Evolutionary conservation across 2,329 filamentous ascomycete genomes (phyloP).

Genomic region (Diplodia corticola): DNA sequence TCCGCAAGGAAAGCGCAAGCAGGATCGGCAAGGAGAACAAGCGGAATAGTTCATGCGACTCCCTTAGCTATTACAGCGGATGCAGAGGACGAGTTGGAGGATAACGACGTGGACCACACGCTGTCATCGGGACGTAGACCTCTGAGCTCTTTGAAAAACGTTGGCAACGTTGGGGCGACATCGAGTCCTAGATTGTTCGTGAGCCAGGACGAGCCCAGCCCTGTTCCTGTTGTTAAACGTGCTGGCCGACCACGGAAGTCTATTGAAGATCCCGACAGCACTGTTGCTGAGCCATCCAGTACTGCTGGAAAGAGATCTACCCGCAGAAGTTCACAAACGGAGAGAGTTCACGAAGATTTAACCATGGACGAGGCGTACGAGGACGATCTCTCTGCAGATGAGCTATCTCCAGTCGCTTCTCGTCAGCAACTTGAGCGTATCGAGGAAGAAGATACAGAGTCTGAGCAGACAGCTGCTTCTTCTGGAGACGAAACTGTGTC

Average conservation of each 20-base stretch:
- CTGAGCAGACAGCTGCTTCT: conserved; percentile 24
- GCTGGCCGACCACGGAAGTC: conserved; percentile 15
- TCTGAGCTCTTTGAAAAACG: not conserved
- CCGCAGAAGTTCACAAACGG: not conserved
- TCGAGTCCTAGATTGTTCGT: not conserved
- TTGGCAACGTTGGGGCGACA: not conserved
- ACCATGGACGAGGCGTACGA: not conserved
- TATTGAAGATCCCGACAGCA: not conserved
- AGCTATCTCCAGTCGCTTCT: not conserved
- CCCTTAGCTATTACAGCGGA: conserved; percentile 31
- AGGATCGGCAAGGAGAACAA: conserved; percentile 11
- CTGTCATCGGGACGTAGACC: conserved; percentile 14
- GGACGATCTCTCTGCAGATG: conserved; percentile 24
- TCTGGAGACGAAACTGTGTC: conserved; percentile 7
- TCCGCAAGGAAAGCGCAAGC: conserved; percentile 30
- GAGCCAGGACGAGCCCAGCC: not conserved
- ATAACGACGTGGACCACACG: conserved; percentile 19
- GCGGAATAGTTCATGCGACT: conserved; percentile 26
- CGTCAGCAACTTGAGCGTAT: not conserved
- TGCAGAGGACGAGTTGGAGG: conserved; percentile 27
- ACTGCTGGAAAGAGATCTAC: not conserved
- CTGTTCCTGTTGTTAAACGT: not conserved
- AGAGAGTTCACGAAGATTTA: not conserved
- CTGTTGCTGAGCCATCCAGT: not conserved
- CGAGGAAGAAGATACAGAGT: not conserved